Base-by-base conservation (phyloP, 495 filamentous ascomycete genomes). In the Daldinia childiae region DNA sequence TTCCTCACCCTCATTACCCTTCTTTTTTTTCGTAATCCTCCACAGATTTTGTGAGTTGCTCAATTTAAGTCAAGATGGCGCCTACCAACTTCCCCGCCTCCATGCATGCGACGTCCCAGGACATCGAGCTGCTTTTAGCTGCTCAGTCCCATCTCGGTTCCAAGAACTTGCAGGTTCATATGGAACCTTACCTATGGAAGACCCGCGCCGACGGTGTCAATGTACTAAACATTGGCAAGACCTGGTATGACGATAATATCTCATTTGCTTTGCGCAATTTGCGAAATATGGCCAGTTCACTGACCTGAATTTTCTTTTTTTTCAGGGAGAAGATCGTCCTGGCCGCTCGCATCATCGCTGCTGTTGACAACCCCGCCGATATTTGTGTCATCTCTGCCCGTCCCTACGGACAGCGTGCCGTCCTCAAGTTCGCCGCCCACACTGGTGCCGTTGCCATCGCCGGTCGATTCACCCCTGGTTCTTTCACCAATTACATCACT, bases 401-500 rank as follows among this genome's bases (percentile, higher is more conserved):
- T 87, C 96, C 95, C 81, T 99, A 98, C 83, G 95, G 95, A 71
- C 95, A 99, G 87, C 95, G 95, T 84, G 94, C 95, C 79, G 95
- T 98, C 82, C 90, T 99, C 82, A 99, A 99, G 89, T 99, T 97
- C 87, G 95, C 95, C 77, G 85, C 92, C 68, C 94, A 99, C 89
- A 99, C 95, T 75, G 95, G 95, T 84, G 93, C 95, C 79, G 92
- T 93, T 79, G 93, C 95, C 81, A 99, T 99, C 81, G 96, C 95
- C 77, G 95, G 95, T 87, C 94, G 95, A 83, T 99, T 99, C 90
- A 99, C 95, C 79, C 95, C 95, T 79, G 95, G 95, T 89, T 97
- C 96, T 83, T 99, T 99, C 91, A 99, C 95, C 89, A 99, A 99
- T 87, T 99, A 99, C 92, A 99, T 98, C 90, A 99, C 95, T 82